Evolutionary conservation across 2,329 filamentous ascomycete species (phyloP), one percentile per base, ranked within the genome.

Genomic region (Pseudovirgaria hyperparasitica): DNA sequence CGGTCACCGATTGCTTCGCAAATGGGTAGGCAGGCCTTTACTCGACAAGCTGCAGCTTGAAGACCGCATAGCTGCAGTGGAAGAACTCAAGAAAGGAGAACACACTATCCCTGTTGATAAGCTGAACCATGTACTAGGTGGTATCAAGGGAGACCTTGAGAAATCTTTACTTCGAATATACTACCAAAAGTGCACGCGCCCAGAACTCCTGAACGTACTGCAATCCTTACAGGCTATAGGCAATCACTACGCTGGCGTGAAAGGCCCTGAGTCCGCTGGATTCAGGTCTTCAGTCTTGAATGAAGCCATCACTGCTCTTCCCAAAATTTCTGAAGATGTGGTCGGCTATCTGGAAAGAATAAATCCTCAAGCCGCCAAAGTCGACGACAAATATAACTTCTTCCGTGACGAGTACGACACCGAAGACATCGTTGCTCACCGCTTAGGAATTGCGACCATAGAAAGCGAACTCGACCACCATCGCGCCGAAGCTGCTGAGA

Each of bases 81-180:
- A 92, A 47, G 90, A 98, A 50, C 63, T 98, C n/a, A 67, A 76
- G n/a, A 65, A 78, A 23, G 70, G 74, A 26, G 66, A 76, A 25
- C 74, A 73, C 22, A 76, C 72, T 0, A 54, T 65, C 6, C 65
- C 70, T 11, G 74, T 86, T 4, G 82, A 92, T 40, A 77, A 79
- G 35, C 55, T 96, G 2, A 78, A 75, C 36, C 66, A 62, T 12
- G 58, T 96, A 7, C 65, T 98, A 2, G 62, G 65, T 15, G 77
- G 67, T 32, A 76, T 78, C 34, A 82, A 69, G 46, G 74, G 70
- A 5, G 90, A 98, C 46, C 70, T 98, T 5, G 90, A 98, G 55
- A 85, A 90, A 40, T 90, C 82, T 34, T 63, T 98, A 23, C 86
- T 96, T 43, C 73, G 90, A 23, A 92, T 98, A 32, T 98, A 96